Percentiles rank a stretch among this genome's conserved stretches.
Conservation (phyloP, 257 asterid genomes). For the Vinca minor region DNA sequence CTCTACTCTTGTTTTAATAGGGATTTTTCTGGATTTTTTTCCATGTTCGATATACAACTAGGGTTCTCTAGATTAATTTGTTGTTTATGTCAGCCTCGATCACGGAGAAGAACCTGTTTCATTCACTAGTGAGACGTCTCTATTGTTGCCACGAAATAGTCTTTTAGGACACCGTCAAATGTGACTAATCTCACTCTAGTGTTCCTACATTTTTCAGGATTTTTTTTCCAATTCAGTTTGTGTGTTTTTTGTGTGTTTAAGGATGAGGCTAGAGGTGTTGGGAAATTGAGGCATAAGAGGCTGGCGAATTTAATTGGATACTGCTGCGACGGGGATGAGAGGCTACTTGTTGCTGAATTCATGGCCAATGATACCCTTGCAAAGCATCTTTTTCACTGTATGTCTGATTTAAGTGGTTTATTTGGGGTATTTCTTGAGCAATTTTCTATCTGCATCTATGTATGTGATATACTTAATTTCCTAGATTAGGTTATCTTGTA, state of each 20-base stretch:
- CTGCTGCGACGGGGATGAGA: constrained; percentile 95
- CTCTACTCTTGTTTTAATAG: background rate
- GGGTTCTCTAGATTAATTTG: too few species aligned
- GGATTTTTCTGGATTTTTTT: background rate
- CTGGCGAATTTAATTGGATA: constrained; percentile 93
- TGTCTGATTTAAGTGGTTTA: constrained; percentile 1
- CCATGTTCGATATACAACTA: too few species aligned
- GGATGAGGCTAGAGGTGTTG: constrained; percentile 97
- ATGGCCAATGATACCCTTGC: constrained; percentile 98
- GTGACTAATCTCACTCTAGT: too few species aligned
- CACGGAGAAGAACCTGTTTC: too few species aligned
- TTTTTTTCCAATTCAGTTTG: background rate
- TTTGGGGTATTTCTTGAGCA: background rate
- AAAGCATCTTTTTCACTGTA: constrained; percentile 25
- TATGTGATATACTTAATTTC: background rate
- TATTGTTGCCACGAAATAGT: too few species aligned
- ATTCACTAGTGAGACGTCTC: too few species aligned
- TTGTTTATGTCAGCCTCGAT: too few species aligned
- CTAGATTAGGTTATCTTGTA: background rate
- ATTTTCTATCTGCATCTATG: background rate
- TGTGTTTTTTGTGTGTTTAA: constrained; percentile 14
- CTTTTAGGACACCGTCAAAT: too few species aligned
- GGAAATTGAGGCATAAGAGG: constrained; percentile 89
- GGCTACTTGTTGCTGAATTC: constrained; percentile 93
- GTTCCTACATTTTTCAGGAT: too few species aligned